Evolutionary conservation across 2,329 filamentous ascomycete genomes (phyloP), one percentile per base, ranked within the genome.

Genomic region (Talaromyces sp.): DNA sequence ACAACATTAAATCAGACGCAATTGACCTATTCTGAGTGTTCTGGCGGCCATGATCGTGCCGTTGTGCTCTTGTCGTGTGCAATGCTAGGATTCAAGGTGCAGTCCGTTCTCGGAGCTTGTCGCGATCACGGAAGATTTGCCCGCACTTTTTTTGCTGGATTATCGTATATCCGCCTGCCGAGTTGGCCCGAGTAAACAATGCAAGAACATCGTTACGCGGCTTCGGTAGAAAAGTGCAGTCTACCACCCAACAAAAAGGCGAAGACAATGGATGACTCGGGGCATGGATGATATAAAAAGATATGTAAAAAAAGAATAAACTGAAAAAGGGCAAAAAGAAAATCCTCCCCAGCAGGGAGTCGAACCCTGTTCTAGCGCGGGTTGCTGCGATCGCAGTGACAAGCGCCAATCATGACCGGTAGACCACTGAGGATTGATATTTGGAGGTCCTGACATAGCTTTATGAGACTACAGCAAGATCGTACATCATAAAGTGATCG

Each of bases 11-110:
- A n/a, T 27, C 45, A 31, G 61, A 54, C 40, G 53, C 64, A 74
- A 76, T 81, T 78, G 77, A 89, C 88, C 89, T 80, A 91, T 91
- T 77, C 87, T 85, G 67, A 91, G 83, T 67, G 88, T 85, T 76
- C 87, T 82, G 73, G 87, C 82, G 75, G 87, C 87, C 86, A 89
- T 68, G 11, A 2, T 62, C 19, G 88, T 60, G 54, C 17, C 3
- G 40, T 68, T 19, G 65, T 58, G 38, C 27, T 54, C 25, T 29
- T 60, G 54, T 61, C 63, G 59, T 64, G 74, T 74, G 72, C 70
- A 70, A 74, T 74, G 72, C 73, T 74, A 43, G 43, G 13, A 49
- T 51, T 61, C 49, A 56, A 3, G 31, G 8, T 38, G 31, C 11
- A 34, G 31, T 36, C 63, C 63, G 63, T 61, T 65, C 54, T 65